phyloP scores from a whole-genome alignment of 169 alveolate species.

The Plasmodium yoelii region DNA sequence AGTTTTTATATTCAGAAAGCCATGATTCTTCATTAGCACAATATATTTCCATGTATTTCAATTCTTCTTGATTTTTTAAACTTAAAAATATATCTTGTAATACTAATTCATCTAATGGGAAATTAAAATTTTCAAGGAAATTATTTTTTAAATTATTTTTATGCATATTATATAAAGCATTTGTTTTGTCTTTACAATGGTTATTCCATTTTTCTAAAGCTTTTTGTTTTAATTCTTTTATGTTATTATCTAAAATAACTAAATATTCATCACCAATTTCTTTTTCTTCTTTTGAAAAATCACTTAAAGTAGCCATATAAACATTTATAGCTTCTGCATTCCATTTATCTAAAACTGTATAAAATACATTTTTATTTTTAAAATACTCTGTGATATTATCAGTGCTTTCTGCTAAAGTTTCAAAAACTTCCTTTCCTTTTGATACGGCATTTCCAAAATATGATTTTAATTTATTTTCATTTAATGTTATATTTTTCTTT shows the following conservation, averaged over 20 bases:
- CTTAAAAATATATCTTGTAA: constrained; percentile 67
- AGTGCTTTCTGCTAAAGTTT: constrained; percentile 63
- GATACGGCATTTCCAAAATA: constrained; percentile 69
- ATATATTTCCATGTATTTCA: constrained; percentile 74
- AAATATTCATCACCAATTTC: constrained; percentile 57
- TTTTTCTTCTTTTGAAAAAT: constrained; percentile 75
- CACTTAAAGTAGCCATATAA: constrained; percentile 50
- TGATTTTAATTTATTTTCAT: constrained; percentile 54
- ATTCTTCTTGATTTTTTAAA: constrained; percentile 72
- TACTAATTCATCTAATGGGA: constrained; percentile 75
- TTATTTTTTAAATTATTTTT: constrained; percentile 60
- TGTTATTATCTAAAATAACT: constrained; percentile 36
- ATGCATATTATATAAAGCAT: constrained; percentile 70
- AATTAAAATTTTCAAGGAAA: constrained; percentile 75
- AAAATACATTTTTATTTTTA: constrained; percentile 67
- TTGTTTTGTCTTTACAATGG: constrained; percentile 76
- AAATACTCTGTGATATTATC: constrained; percentile 76
- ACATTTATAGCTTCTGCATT: constrained; percentile 64
- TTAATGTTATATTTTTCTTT: constrained; percentile 63
- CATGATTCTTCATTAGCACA: constrained; percentile 77
- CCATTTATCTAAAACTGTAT: constrained; percentile 70
- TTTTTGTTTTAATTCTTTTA: constrained; percentile 43
- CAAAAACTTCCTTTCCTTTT: constrained; percentile 72
- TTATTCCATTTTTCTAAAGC: constrained; percentile 76
- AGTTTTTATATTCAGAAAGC: constrained; percentile 62